A percentile compares a stretch with the other conserved stretches of the same genome.
These are phyloP conservation scores for Cladobotryum protrusum DNA, from an alignment of 2,329 filamentous ascomycete species.

Conservation along the genomic window DNA sequence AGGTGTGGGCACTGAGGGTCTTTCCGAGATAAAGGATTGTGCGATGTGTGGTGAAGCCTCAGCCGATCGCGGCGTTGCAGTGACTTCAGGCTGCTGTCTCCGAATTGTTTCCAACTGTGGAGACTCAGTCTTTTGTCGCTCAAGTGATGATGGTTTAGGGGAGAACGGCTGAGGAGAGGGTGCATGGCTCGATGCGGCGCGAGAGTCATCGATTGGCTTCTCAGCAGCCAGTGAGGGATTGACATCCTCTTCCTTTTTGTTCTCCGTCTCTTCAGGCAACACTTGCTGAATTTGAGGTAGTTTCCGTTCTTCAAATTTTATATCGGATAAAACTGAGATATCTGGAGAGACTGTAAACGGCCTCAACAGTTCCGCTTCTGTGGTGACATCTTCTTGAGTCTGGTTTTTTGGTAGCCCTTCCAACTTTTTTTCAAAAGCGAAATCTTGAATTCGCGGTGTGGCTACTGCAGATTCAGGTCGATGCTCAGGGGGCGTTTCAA, in stretches of 20 bases:
- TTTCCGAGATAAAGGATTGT: constrained; percentile 2
- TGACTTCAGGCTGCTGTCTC: neutral
- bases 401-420: neutral
- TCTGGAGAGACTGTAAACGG: constrained; percentile 10
- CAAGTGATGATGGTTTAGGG: constrained; percentile 2
- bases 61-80: neutral
- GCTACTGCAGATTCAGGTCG: neutral
- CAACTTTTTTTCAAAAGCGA: constrained; percentile 4
- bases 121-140: neutral
- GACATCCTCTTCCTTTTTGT: neutral
- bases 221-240: too few species aligned
- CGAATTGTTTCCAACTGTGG: neutral
- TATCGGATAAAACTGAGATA: constrained; percentile 7
- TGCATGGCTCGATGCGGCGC: neutral
- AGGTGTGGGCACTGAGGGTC: neutral
- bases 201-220: neutral
- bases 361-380: constrained; percentile 1
- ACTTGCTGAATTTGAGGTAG: neutral
- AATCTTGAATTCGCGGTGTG: neutral
- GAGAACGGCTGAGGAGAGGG: constrained; percentile 9
- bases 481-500: constrained; percentile 1
- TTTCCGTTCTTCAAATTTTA: constrained; percentile 4
- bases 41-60: constrained; percentile 5
- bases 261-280: neutral
- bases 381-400: neutral